Evolutionary conservation across 352 stramenopile genomes (phyloP), one percentile per base, ranked within the genome.

Genomic region (Phytophthora parvispora): DNA sequence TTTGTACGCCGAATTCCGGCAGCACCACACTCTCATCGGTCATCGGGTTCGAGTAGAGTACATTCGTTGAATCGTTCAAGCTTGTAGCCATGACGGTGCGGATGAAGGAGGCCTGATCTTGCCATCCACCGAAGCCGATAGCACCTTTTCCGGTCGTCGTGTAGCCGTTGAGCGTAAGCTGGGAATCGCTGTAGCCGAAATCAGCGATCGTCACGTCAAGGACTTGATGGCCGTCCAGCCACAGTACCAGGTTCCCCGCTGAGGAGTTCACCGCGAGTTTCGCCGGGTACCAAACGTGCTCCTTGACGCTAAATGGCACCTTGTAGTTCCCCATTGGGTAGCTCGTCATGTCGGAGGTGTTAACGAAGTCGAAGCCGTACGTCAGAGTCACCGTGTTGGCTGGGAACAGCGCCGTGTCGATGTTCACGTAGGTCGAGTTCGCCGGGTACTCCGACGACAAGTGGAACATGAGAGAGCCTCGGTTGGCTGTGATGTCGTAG

Each of bases 221-320:
- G 2, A 66, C 50, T 20, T 67, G 56, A 22, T 55, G 42, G 24
- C 18, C 51, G 20, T 67, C 50, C 13, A 72, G 6, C 32, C 40
- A 72, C 8, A 67, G 58, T 16, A 58, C 20, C 18, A 72, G 34
- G 42, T 61, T 72, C 31, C 56, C 77, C 12, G 85, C 75, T 9
- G 64, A 53, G 2, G 80, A 76, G 60, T 93, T 78, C 13, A 93
- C 84, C 0, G 76, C 80, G 27, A 93, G 74, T 69, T 93, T 89
- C 34, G 89, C 74, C 22, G 77, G 67, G 67, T 84, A 75, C 36
- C 82, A 78, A 24, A 81, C 88, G 58, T 72, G 68, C 60, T 91
- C 89, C 75, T 47, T 91, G 48, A 92, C 89, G 32, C 72, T 78
- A 32, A 92, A 81, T 22, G 84, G 84, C 71, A 89, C 64, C 1